A percentile compares a stretch with the other conserved stretches of the same genome.
These are phyloP conservation scores for Eucalyptus tenuipes DNA, from an alignment of 345 rosid genomes.

Conservation along the genomic window DNA sequence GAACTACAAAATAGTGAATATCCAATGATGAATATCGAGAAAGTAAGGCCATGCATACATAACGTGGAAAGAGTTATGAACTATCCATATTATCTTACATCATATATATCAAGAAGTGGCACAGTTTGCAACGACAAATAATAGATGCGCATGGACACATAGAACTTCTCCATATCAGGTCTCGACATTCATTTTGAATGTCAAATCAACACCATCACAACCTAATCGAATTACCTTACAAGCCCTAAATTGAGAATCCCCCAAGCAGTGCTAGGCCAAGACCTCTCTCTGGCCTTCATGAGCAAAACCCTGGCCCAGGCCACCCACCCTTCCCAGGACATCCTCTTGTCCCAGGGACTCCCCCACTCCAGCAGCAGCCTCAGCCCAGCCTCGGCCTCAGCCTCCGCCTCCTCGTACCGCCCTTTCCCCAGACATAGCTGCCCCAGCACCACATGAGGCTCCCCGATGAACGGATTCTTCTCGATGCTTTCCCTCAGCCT, in stretches of 20 bases:
- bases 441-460: constrained; percentile 66
- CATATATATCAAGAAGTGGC: not conserved
- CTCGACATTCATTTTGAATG: not conserved
- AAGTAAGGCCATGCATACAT: not conserved
- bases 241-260: constrained; percentile 73
- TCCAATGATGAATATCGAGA: not conserved
- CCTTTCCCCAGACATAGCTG: constrained; percentile 53
- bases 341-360: constrained; percentile 94
- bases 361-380: constrained; percentile 75
- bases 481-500: constrained; percentile 26
- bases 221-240: not conserved
- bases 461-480: constrained; percentile 80
- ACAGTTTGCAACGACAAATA: not conserved
- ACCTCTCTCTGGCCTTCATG: constrained; percentile 70
- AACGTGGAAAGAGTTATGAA: not conserved
- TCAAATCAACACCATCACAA: not conserved
- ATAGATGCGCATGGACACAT: rapidly evolving
- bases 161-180: not conserved
- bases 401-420: constrained; percentile 63
- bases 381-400: constrained; percentile 52
- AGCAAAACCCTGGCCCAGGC: constrained; percentile 79
- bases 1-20: not conserved
- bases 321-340: constrained; percentile 90
- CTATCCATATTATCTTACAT: not conserved
- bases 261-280: constrained; percentile 76